Base-by-base conservation (phyloP, 1,139 yeast genomes). In the Hyphopichia khmerensis region DNA sequence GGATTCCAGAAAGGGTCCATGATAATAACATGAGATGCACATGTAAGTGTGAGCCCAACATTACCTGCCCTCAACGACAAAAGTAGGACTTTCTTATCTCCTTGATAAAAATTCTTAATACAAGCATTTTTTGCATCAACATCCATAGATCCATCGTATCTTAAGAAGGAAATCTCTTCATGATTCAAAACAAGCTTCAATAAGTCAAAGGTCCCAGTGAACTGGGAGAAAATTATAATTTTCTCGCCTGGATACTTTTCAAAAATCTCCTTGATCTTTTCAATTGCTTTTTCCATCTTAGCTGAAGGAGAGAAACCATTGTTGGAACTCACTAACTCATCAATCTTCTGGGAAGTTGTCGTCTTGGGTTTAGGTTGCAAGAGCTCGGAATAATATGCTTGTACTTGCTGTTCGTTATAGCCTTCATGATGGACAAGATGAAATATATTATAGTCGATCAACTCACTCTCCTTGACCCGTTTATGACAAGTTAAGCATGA, bases 1-100 rank as follows among this genome's bases (percentile, higher is more conserved):
- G 97, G 98, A 57, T 91, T 91, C 98, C 98, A 91, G 59, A 89
- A 91, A 14, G 97, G 97, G 60, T 91, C 98, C 72, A 88, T 77
- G 11, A 91, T 77, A 40, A 91, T 80, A 10, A 91, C 95, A 60
- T 89, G 96, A 34, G 89, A 86, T 0, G 98, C 98, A 66, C 95
- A 87, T 0, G 97, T 91, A 49, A 91, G 72, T 0, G 97, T 91
- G 48, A 91, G 72, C 6, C 98, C 98, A 13, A 90, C 93, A 59
- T 88, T 90, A 53, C 98, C 98, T 1, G 97, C 96, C 57, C 84
- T 84, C 56, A 91, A 75, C 0, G 96, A 87, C 21, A 89, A 74
- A 40, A 91, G 68, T 57, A 91, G 63, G 10, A 91, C 76, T 39
- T 72, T 71, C 27, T 71, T 64, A 2, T 65, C 61, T 1, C 75